Evolutionary conservation across 176 grass and related monocot genomes (phyloP), one percentile per base, ranked within the genome.

Genomic region (Poa annua): DNA sequence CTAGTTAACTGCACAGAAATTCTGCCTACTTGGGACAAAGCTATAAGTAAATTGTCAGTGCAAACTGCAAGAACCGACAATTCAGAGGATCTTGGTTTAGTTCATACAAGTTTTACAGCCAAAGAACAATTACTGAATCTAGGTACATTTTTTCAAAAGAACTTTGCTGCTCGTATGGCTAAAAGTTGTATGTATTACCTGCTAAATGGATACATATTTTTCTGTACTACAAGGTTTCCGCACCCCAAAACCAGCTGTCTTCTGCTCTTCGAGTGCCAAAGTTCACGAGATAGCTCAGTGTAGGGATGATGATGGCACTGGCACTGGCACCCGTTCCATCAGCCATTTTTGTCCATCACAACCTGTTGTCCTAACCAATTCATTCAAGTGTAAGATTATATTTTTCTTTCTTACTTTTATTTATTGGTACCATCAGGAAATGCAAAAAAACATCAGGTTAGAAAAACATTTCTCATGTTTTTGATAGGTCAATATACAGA

Each of bases 241-340:
- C 69, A 89, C 95, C 76, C 92, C 90, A 62, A 92, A 94, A 88
- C 92, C 95, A 63, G 69, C 61, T 81, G 87, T 64, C 16, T 16
- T 73, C 36, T 87, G 49, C 86, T 82, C 19, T 15, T 63, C 13
- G 26, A 56, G 26, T 77, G 53, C 48, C 13, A 71, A 76, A 47
- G 73, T 55, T 1, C 42, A 35, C 62, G 22, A 84, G 71, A 54
- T 38, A 77, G 33, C 9, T 78, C 73, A 71, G 35, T 80, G 80
- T 61, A 45, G 62, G 62, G 53, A 74, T 72, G 51, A 82, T 21
- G 57, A 26, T 85, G 55, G 14, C 66, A 26, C 11, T 38, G 32
- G 8, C 51, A 41, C 24, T 39, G 19, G 35, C 8, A 25, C 65
- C 81, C 55, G 44, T 19, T 6, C 52, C 45, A 69, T 77, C 35